A percentile compares a stretch with the other conserved stretches of the same genome.
Conservation (phyloP, 1,284 basidiomycete species). For the Mycena sp. region DNA sequence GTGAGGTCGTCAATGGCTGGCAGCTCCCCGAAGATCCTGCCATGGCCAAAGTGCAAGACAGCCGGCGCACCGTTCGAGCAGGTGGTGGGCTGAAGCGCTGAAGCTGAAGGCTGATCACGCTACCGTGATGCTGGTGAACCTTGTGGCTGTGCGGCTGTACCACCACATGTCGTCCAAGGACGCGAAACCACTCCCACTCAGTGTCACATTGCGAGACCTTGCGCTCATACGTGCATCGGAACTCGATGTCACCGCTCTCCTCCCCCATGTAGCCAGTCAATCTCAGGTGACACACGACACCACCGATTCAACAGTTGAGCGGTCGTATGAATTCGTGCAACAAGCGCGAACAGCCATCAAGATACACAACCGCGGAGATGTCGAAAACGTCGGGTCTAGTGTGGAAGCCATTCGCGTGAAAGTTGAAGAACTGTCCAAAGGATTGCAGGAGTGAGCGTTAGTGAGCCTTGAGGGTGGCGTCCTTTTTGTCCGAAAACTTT, state of each 20-base stretch:
- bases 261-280: conserved; percentile 40
- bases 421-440: conserved; percentile 61
- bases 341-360: conserved; percentile 64
- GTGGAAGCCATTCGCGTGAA: conserved; percentile 61
- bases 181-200: conserved; percentile 63
- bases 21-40: no score
- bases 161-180: conserved; percentile 31
- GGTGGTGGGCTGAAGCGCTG: no score
- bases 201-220: conserved; percentile 74
- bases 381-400: conserved; percentile 57
- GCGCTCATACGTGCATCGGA: conserved; percentile 72
- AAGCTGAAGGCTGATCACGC: no score
- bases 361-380: conserved; percentile 60
- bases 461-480: background rate
- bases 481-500: background rate
- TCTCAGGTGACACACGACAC: conserved; percentile 23
- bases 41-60: no score
- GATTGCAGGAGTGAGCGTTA: conserved; percentile 40
- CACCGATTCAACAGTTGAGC: conserved; percentile 51
- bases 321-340: conserved; percentile 62
- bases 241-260: conserved; percentile 57
- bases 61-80: no score
- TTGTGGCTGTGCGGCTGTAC: no score
- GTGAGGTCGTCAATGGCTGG: conserved; percentile 27
- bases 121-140: no score